A percentile compares a stretch with the other conserved stretches of the same genome.
Evolutionary conservation across 495 filamentous ascomycete genomes (phyloP).

Genomic region (Neurospora cerealis): DNA sequence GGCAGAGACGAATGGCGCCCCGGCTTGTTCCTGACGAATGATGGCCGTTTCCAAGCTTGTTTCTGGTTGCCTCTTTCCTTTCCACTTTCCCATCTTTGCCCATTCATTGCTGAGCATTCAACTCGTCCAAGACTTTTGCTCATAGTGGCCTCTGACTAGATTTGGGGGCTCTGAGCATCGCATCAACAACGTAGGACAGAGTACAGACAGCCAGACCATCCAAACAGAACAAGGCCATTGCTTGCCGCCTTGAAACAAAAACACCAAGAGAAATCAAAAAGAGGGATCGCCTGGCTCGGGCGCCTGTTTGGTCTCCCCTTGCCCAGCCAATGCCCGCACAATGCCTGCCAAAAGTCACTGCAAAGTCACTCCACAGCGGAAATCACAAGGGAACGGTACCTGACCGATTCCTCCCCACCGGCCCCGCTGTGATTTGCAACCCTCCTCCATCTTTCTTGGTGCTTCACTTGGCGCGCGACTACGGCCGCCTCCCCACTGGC

Average conservation of each 20-base stretch:
- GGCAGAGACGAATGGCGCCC: background rate
- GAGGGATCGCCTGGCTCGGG: background rate
- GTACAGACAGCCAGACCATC: background rate
- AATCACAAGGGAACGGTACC: background rate
- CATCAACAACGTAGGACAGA: background rate
- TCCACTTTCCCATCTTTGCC: background rate
- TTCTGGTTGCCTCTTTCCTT: background rate
- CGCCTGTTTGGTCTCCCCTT: background rate
- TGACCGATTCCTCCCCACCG: background rate
- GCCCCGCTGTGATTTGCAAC: background rate
- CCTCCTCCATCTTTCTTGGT: background rate
- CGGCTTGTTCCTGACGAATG: background rate
- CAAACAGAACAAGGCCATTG: background rate
- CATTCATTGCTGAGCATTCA: background rate
- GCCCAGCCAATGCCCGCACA: background rate
- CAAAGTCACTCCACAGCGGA: background rate
- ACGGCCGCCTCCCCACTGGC: background rate
- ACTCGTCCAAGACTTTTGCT: background rate
- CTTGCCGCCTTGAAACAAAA: background rate
- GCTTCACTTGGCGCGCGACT: background rate
- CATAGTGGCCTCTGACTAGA: background rate
- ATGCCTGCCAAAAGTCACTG: background rate
- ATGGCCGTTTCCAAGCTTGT: background rate
- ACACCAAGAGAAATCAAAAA: background rate
- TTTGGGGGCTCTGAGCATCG: too few relatives aligned